Evolutionary conservation across 1,139 yeast species (phyloP).

Genomic region (Pichia inconspicua): DNA sequence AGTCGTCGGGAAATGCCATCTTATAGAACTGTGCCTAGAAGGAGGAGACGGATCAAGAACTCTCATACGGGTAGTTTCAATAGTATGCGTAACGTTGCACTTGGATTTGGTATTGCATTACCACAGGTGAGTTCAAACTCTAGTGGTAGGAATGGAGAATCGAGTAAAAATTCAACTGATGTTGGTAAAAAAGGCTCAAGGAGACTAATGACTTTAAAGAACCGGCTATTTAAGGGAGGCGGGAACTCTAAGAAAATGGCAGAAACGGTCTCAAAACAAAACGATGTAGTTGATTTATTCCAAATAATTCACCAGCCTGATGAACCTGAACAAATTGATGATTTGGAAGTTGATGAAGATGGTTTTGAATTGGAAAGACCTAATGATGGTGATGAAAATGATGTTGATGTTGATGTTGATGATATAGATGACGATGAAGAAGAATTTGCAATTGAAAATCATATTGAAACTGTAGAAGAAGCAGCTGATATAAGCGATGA

Average conservation of each 20-base stretch:
- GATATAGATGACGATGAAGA: conserved; percentile 16
- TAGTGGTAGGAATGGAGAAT: too few species aligned
- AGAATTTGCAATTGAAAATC: conserved; percentile 14
- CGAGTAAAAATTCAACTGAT: neutral
- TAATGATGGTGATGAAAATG: conserved; percentile 6
- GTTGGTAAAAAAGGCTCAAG: neutral
- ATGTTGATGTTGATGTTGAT: conserved; percentile 8
- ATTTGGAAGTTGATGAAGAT: conserved; percentile 6
- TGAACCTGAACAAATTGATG: neutral
- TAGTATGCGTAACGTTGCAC: conserved; percentile 1
- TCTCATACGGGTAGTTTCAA: neutral
- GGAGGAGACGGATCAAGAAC: conserved; percentile 37
- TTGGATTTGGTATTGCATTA: conserved; percentile 1
- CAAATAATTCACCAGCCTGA: neutral
- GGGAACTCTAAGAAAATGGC: neutral
- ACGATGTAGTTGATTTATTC: neutral
- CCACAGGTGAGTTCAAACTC: neutral
- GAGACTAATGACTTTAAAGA: neutral
- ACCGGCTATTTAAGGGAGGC: neutral
- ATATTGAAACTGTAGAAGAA: conserved; percentile 1
- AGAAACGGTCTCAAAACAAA: neutral
- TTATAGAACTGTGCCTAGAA: conserved; percentile 67
- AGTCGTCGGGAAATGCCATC: conserved; percentile 52
- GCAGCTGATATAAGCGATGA: conserved; percentile 6
- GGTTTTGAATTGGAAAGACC: conserved; percentile 14